Percentiles rank a stretch among this genome's conserved stretches.
phyloP scores from a whole-genome alignment of 305 asterid genomes.

The Fraxinus paxiana region DNA sequence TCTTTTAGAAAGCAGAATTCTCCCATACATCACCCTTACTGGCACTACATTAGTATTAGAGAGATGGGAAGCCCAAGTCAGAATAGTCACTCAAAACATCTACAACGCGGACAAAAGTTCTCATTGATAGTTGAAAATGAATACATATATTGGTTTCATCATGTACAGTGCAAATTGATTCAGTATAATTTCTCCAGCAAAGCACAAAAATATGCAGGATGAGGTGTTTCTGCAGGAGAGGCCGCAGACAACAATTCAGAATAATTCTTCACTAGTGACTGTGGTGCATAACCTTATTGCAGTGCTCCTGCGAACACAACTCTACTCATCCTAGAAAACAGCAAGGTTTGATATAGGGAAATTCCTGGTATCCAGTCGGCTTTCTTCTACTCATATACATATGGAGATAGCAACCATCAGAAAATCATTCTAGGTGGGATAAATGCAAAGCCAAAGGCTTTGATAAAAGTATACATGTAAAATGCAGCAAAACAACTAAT shows the following conservation, averaged over 20 bases:
- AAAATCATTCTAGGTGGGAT: background rate
- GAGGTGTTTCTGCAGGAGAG: background rate
- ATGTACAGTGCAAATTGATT: background rate
- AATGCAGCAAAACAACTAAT: background rate
- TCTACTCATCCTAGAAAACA: background rate
- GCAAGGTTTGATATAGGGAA: background rate
- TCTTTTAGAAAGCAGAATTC: background rate
- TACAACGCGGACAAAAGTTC: background rate
- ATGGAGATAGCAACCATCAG: background rate
- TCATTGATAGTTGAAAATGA: background rate
- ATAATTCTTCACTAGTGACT: background rate
- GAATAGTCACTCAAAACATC: background rate
- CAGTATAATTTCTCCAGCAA: background rate
- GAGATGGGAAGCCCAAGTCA: background rate
- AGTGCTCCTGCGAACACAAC: constrained; percentile 4
- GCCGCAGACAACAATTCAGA: background rate
- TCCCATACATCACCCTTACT: background rate
- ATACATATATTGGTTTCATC: background rate
- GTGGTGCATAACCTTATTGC: background rate
- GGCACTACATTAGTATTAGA: background rate
- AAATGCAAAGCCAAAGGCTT: background rate
- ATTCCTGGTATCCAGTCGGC: background rate
- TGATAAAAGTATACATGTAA: background rate
- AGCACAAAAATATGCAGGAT: background rate
- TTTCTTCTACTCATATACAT: background rate